A percentile compares a stretch with the other conserved stretches of the same genome.
phyloP scores from a whole-genome alignment of 1,284 basidiomycete species.

The Marasmius oreades region DNA sequence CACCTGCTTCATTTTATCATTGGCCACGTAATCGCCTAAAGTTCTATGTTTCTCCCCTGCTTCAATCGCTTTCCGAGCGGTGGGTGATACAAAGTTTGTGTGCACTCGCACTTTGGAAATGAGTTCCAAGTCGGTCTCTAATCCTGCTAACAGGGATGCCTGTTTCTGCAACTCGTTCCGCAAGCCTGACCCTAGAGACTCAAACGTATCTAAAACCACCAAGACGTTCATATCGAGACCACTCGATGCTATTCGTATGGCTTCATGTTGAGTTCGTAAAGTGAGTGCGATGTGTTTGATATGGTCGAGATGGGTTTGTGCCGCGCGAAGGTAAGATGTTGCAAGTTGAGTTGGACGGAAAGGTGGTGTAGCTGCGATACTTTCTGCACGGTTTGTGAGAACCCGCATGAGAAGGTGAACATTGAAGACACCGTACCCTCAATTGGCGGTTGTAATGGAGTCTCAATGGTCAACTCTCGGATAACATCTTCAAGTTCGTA shows the following conservation, averaged over 20 bases:
- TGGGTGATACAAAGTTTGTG: slow-evolving; percentile 67
- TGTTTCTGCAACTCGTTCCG: slow-evolving; percentile 64
- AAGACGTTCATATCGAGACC: slow-evolving; percentile 70
- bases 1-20: slow-evolving; percentile 75
- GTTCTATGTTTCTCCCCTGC: slow-evolving; percentile 59
- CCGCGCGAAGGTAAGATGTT: slow-evolving; percentile 56
- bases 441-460: slow-evolving; percentile 59
- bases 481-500: slow-evolving; percentile 62
- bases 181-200: slow-evolving; percentile 51
- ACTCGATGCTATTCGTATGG: slow-evolving; percentile 62
- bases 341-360: slow-evolving; percentile 64
- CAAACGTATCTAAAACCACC: slow-evolving; percentile 65
- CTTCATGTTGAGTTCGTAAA: slow-evolving; percentile 60
- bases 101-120: slow-evolving; percentile 64
- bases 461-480: slow-evolving; percentile 51
- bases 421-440: slow-evolving; percentile 44
- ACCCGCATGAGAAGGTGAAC: not conserved
- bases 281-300: slow-evolving; percentile 47
- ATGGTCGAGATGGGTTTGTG: slow-evolving; percentile 59
- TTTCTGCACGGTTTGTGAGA: slow-evolving; percentile 37
- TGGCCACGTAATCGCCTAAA: slow-evolving; percentile 78
- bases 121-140: slow-evolving; percentile 68
- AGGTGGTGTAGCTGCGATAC: slow-evolving; percentile 64
- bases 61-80: slow-evolving; percentile 63
- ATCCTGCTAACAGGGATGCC: slow-evolving; percentile 49